phyloP scores from a whole-genome alignment of 495 filamentous ascomycete genomes.

The Aspergillus asperescens region DNA sequence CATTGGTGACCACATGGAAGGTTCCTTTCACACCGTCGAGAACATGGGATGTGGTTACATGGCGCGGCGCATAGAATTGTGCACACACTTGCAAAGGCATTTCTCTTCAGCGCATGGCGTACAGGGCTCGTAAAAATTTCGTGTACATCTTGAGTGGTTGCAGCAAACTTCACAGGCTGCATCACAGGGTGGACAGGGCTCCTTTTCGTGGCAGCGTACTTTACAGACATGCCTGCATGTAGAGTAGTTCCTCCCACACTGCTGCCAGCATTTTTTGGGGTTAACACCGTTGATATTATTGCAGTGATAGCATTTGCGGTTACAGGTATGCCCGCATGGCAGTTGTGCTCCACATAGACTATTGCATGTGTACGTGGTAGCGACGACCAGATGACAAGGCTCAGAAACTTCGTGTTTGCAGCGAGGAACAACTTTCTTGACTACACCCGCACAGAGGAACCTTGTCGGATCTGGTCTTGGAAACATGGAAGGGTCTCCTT shows the following conservation, averaged over 20 bases:
- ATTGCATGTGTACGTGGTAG: constrained; percentile 39
- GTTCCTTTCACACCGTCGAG: constrained; percentile 50
- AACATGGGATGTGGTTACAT: constrained; percentile 62
- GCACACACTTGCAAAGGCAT: constrained; percentile 58
- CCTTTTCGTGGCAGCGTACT: constrained; percentile 48
- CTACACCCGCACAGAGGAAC: constrained; percentile 33
- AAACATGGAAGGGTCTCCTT: constrained; percentile 45
- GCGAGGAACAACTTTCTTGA: constrained; percentile 41
- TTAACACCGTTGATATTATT: constrained; percentile 23
- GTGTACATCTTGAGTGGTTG: constrained; percentile 55
- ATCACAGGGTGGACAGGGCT: constrained; percentile 50
- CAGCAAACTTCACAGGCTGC: constrained; percentile 57
- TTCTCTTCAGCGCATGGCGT: constrained; percentile 55
- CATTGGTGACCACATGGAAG: constrained; percentile 64
- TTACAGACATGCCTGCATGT: constrained; percentile 57
- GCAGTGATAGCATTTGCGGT: constrained; percentile 47
- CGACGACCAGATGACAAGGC: constrained; percentile 46
- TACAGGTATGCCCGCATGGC: constrained; percentile 60
- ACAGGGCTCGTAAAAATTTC: constrained; percentile 60
- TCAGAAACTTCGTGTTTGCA: constrained; percentile 53
- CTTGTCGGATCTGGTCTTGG: constrained; percentile 36
- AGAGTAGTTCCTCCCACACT: constrained; percentile 49
- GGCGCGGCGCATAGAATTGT: constrained; percentile 61
- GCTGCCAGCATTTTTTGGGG: constrained; percentile 48
- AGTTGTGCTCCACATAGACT: constrained; percentile 41